Evolutionary conservation across 2,329 filamentous ascomycete genomes (phyloP), one percentile per base, ranked within the genome.

Genomic region (Cercospora zeina): DNA sequence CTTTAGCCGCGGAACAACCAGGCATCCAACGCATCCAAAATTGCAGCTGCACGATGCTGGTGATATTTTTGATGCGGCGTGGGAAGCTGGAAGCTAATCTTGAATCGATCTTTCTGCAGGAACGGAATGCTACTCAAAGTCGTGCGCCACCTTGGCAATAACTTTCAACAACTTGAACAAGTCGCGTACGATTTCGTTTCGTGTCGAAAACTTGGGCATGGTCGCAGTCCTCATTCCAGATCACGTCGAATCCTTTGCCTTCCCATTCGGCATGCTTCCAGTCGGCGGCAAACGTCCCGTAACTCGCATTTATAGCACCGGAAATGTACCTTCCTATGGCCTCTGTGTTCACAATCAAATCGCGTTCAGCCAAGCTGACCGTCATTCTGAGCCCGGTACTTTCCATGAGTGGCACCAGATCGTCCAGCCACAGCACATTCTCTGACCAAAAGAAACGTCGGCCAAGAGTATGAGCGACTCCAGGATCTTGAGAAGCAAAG

Each of bases 371-470:
- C 27, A 90, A 76, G 61, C 78, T 82, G 0, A 89, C 85, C 0
- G 83, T 85, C 11, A 86, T 81, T 21, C 74, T 63, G 42, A 76
- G 72, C 0, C 70, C 65, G 3, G 47, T 54, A 1, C 49, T 45
- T 60, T 74, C 64, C 62, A 74, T 59, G 9, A 74, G 67, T 7
- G 73, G 73, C 31, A 81, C 61, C 45, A 89, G 71, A 65, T 89
- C 85, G 45, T 89, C 85, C 67, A 84, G 86, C 87, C 88, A 91
- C 6, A 89, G 75, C 50, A 89, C 85, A 66, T 88, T 89, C 67
- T 90, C 82, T 24, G 80, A 80, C 88, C 88, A 91, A 74, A 89
- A 89, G 75, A 91, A 90, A 68, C 86, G 81, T 3, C 88, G 31
- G 0, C 82, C 83, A 1, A 91, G 77, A 11, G 84, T 85, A 60